Conservation (phyloP, 495 filamentous ascomycete genomes). For the Chaetomidium leptoderma region DNA sequence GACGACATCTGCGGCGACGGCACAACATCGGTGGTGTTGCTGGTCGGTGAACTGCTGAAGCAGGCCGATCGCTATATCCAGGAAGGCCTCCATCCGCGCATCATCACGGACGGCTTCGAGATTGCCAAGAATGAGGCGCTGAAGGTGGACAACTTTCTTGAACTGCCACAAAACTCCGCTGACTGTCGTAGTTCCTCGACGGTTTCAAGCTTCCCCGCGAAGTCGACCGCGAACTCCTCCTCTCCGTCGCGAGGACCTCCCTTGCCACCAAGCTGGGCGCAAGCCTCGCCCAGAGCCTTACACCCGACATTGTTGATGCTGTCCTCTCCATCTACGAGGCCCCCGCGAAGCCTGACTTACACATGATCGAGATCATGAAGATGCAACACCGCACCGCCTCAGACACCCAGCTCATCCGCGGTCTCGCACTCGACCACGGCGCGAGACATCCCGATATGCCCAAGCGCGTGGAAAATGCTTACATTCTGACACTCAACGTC, state of each 20-base stretch:
- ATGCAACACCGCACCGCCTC: constrained; percentile 98
- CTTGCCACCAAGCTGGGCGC: constrained; percentile 90
- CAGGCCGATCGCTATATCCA: constrained; percentile 92
- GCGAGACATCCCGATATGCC: constrained; percentile 98
- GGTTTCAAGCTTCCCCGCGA: constrained; percentile 81
- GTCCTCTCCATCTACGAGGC: constrained; percentile 89
- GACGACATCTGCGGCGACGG: constrained; percentile 98
- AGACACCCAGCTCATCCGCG: constrained; percentile 92
- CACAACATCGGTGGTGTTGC: constrained; percentile 90
- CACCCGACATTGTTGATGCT: constrained; percentile 89
- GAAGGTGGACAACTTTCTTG: constrained; percentile 49
- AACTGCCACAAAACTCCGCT: constrained; percentile 13
- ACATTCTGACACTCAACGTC: constrained; percentile 92
- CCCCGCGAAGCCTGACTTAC: constrained; percentile 88
- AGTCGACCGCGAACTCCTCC: constrained; percentile 87
- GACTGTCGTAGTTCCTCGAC: constrained; percentile 73
- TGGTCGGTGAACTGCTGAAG: constrained; percentile 96
- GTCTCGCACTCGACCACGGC: constrained; percentile 90
- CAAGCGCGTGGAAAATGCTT: constrained; percentile 90
- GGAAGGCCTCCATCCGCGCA: constrained; percentile 90
- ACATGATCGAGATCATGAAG: constrained; percentile 99
- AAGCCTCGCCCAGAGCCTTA: constrained; percentile 83
- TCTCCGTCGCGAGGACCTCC: constrained; percentile 91
- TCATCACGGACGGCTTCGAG: constrained; percentile 97
- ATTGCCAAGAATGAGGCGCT: constrained; percentile 90